Evolutionary conservation across 2,329 filamentous ascomycete genomes (phyloP), one percentile per base, ranked within the genome.

Genomic region (Aspergillus novofumigatus): DNA sequence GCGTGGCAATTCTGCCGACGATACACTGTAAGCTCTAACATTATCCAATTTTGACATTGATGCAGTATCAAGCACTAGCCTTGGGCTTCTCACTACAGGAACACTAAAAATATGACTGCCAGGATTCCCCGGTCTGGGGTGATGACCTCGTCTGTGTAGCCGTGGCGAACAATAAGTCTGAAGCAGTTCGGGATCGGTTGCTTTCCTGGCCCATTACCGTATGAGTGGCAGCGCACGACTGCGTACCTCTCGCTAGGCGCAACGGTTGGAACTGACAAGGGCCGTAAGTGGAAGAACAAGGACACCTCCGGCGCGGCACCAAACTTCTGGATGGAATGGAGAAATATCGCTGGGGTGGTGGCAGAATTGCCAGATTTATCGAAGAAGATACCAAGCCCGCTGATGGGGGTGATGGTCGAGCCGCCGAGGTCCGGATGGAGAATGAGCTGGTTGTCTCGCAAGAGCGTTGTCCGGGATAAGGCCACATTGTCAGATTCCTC

Each of bases 251-350:
- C 75, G 2, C 79, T 77, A 4, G 76, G 67, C 0, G 80, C 69
- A 2, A 86, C 81, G 0, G 79, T 81, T 0, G 88, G 87, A 1
- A 78, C 75, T 29, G 84, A 80, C 0, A 90, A 77, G 0, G 86
- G 81, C 5, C 86, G 83, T 6, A 92, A 79, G 65, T 92, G 88
- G 69, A 92, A 88, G 70, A 92, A 91, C 1, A 91, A 80, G n/a
- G 83, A 81, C 10, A 90, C 82, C 29, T 89, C 84, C 0, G 88
- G 87, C 4, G 83, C 77, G 0, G 86, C 83, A 49, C 83, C 82
- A 59, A 92, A 86, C 67, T 91, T 91, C 52, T 80, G 82, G 9
- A 90, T 78, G 67, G 91, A 92, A 53, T 92, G 86, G 3, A 85
- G 83, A 69, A 90, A 91, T 9, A 88, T 86, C 7, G 81, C 82